Percentiles rank a stretch among this genome's conserved stretches.
phyloP scores from a whole-genome alignment of 2,329 filamentous ascomycete species.

The Ophiostoma angusticollis region DNA sequence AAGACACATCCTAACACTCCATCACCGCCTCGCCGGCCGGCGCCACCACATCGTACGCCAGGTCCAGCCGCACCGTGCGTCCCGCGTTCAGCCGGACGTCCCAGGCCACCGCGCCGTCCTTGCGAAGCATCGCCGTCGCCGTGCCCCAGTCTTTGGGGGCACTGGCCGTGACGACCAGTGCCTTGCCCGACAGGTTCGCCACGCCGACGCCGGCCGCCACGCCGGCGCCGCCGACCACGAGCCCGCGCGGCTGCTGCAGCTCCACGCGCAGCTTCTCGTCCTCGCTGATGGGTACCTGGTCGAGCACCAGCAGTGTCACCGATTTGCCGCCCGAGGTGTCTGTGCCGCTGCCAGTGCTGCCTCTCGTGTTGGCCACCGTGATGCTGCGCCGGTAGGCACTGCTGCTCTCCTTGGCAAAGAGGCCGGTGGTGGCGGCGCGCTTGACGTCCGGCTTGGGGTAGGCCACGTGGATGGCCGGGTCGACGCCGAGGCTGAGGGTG shows the following conservation, averaged over 20 bases:
- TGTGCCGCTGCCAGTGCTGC: conserved; percentile 19
- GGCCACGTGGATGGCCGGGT: conserved; percentile 40
- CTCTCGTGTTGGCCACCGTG: conserved; percentile 38
- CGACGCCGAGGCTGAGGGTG: conserved; percentile 43
- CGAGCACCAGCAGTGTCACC: conserved; percentile 38
- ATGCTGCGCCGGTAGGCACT: conserved; percentile 36
- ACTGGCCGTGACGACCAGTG: conserved; percentile 8
- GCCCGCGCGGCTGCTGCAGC: conserved; percentile 34
- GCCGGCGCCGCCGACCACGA: conserved; percentile 26
- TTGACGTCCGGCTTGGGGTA: conserved; percentile 45
- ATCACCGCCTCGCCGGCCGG: conserved; percentile 33
- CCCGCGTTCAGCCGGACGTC: conserved; percentile 45
- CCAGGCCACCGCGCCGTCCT: conserved; percentile 46
- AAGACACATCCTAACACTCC: conserved; percentile 16
- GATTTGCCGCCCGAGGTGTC: conserved; percentile 19
- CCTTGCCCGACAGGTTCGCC: conserved; percentile 12
- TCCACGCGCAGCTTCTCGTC: conserved; percentile 44
- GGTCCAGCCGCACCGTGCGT: conserved; percentile 38
- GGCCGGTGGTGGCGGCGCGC: conserved; percentile 34
- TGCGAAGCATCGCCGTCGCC: conserved; percentile 39
- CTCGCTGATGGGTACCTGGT: conserved; percentile 50
- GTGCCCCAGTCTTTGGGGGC: conserved; percentile 37
- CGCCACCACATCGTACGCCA: conserved; percentile 50
- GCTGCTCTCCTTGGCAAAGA: conserved; percentile 41
- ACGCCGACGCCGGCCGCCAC: conserved; percentile 16